phyloP scores from a whole-genome alignment of 2,329 filamentous ascomycete species.

The Trichoderma aggressivum region DNA sequence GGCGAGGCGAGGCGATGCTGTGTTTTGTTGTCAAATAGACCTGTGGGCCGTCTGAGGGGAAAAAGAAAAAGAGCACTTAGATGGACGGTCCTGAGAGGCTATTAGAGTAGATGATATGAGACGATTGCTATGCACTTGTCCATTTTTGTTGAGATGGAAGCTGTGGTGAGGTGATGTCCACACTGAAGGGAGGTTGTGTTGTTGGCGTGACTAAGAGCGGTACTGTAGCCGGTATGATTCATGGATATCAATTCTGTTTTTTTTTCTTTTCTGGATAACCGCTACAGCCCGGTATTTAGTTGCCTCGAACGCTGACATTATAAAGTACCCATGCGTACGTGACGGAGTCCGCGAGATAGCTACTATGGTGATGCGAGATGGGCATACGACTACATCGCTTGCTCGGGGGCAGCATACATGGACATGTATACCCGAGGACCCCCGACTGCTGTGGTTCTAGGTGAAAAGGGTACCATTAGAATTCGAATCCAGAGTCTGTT shows the following conservation, averaged over 20 bases:
- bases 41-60: background rate
- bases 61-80: background rate
- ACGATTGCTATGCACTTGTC: background rate
- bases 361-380: no score
- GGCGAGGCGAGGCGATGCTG: no score
- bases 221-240: background rate
- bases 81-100: background rate
- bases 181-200: background rate
- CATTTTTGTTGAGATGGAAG: background rate
- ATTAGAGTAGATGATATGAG: conserved; percentile 13
- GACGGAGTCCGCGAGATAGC: accelerated
- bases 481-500: no score
- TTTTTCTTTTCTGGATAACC: no score
- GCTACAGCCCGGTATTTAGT: no score
- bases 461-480: no score
- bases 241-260: no score
- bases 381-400: accelerated
- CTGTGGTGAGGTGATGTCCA: background rate
- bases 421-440: no score
- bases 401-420: no score
- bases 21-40: background rate
- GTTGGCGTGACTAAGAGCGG: background rate
- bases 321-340: no score
- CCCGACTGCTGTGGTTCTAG: no score
- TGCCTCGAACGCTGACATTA: no score